Evolutionary conservation across 2,329 filamentous ascomycete genomes (phyloP).

Genomic region (Aureobasidium sp.): DNA sequence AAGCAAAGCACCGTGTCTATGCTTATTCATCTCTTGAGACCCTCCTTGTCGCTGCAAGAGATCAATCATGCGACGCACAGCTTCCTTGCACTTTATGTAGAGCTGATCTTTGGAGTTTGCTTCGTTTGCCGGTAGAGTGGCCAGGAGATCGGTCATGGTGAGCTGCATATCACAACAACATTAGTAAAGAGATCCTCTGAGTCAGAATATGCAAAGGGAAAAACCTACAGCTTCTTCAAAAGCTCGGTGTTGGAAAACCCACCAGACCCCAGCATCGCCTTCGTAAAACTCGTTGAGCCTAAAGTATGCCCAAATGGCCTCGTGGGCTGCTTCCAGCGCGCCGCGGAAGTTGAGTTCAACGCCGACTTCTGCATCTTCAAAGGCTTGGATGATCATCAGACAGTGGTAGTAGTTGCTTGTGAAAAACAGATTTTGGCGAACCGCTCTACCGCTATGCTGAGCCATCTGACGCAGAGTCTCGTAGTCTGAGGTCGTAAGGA

Average conservation of each 20-base stretch:
- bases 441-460: slow-evolving; percentile 52
- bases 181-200: too few species aligned
- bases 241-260: slow-evolving; percentile 73
- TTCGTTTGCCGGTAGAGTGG: slow-evolving; percentile 12
- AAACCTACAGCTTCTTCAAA: slow-evolving; percentile 64
- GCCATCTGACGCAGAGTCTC: slow-evolving; percentile 50
- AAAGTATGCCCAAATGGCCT: slow-evolving; percentile 67
- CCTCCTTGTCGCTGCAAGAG: slow-evolving; percentile 37
- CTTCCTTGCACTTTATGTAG: slow-evolving; percentile 32
- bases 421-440: slow-evolving; percentile 67
- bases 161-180: neutral
- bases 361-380: slow-evolving; percentile 50
- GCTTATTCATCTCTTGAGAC: slow-evolving; percentile 40
- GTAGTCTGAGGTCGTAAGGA: slow-evolving; percentile 60
- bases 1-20: slow-evolving; percentile 37
- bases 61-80: slow-evolving; percentile 36
- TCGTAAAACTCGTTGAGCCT: slow-evolving; percentile 61
- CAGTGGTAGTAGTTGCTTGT: slow-evolving; percentile 80
- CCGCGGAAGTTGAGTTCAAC: slow-evolving; percentile 52
- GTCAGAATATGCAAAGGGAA: too few species aligned
- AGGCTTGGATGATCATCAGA: slow-evolving; percentile 68
- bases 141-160: slow-evolving; percentile 16
- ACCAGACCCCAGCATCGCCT: slow-evolving; percentile 68
- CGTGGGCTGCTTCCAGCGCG: slow-evolving; percentile 65
- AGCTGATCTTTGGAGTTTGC: slow-evolving; percentile 23